Conservation (phyloP, 1,284 basidiomycete species). For the Testicularia cyperi region DNA sequence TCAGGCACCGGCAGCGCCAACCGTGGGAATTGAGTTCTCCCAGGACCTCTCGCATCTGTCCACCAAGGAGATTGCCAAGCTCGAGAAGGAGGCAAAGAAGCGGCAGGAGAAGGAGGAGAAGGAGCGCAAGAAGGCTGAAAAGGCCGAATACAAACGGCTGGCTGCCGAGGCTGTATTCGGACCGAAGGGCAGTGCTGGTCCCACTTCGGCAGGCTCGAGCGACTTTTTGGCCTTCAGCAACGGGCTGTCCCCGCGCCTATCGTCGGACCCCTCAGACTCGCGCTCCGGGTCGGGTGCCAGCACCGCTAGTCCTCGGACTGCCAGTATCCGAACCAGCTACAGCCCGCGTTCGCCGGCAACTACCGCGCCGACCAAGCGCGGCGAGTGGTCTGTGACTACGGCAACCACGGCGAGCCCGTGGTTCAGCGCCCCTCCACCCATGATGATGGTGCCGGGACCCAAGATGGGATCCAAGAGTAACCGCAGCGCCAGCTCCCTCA, state of each 20-base stretch:
- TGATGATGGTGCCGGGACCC: conserved; percentile 7
- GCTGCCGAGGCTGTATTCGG: conserved; percentile 39
- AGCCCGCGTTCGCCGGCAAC: conserved; percentile 15
- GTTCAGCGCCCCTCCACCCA: conserved; percentile 38
- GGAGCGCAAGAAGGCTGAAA: conserved; percentile 34
- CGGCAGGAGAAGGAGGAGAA: conserved; percentile 32
- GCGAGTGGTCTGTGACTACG: conserved; percentile 36
- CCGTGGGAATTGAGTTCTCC: conserved; percentile 12
- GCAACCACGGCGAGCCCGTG: conserved; percentile 28
- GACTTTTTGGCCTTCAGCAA: conserved; percentile 25
- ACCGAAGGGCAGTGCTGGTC: conserved; percentile 30
- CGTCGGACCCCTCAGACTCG: conserved; percentile 15
- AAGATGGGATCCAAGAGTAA: conserved; percentile 18
- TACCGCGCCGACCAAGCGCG: conserved; percentile 10
- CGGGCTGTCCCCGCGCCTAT: conserved; percentile 5
- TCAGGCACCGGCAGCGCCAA: neutral
- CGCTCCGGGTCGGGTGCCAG: conserved; percentile 28
- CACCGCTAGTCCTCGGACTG: conserved; percentile 31
- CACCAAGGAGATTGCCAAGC: conserved; percentile 28
- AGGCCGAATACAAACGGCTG: conserved; percentile 33
- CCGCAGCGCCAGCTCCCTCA: conserved; percentile 15
- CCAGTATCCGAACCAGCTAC: conserved; percentile 17
- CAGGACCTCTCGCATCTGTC: conserved; percentile 28
- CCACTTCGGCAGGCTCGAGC: conserved; percentile 11
- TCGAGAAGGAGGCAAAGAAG: too few relatives aligned